Evolutionary conservation across 495 filamentous ascomycete genomes (phyloP).

Genomic region (Penicillium lagena): DNA sequence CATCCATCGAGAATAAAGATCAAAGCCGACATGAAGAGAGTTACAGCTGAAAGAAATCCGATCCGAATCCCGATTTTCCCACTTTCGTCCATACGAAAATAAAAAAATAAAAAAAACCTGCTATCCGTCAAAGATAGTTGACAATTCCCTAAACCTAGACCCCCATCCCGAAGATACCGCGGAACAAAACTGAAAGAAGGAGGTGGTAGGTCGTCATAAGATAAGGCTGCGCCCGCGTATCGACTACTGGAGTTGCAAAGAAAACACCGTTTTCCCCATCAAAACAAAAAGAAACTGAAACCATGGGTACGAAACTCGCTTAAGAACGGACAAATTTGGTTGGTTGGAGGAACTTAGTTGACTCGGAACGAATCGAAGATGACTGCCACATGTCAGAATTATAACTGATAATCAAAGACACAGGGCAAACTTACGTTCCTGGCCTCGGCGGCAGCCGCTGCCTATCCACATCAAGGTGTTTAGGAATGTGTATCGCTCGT

Average conservation of each 20-base stretch:
- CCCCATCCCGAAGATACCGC: too few relatives aligned
- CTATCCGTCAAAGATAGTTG: too few relatives aligned
- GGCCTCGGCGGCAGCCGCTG: conserved; percentile 51
- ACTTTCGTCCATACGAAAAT: too few relatives aligned
- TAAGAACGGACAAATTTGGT: conserved; percentile 26
- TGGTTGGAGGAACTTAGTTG: conserved; percentile 21
- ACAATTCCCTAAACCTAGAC: too few relatives aligned
- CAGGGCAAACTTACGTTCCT: conserved; percentile 37
- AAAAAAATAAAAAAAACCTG: too few relatives aligned
- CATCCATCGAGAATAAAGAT: too few relatives aligned
- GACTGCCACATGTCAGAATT: conserved; percentile 21
- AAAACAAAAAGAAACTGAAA: conserved; percentile 17
- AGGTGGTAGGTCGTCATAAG: not conserved
- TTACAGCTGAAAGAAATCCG: too few relatives aligned
- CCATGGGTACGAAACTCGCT: conserved; percentile 20
- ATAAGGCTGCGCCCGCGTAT: conserved; percentile 1
- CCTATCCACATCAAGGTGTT: conserved; percentile 59
- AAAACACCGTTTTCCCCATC: conserved; percentile 20
- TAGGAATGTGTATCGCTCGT: conserved; percentile 55
- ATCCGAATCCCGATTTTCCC: too few relatives aligned
- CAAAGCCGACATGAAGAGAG: too few relatives aligned
- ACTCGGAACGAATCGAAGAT: conserved; percentile 44
- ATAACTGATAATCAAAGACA: not conserved
- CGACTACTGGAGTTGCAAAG: conserved; percentile 1
- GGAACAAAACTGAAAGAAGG: not conserved